Evolutionary conservation across 495 filamentous ascomycete genomes (phyloP).

Genomic region (Aspergillus nanangensis): DNA sequence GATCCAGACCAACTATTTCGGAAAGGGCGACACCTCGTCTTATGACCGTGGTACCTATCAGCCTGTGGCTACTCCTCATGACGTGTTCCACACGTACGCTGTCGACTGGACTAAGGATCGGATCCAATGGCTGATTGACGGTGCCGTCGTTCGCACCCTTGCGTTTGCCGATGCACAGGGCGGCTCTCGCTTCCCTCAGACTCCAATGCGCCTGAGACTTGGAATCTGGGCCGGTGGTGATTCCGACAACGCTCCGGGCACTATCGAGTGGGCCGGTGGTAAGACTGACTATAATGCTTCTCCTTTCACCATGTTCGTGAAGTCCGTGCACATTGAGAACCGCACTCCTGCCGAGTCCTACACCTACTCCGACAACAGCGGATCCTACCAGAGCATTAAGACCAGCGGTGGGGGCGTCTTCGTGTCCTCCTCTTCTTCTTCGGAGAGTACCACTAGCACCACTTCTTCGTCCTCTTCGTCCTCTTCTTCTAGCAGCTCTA

Average conservation of each 20-base stretch:
- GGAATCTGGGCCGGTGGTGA: conserved; percentile 84
- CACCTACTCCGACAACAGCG: conserved; percentile 34
- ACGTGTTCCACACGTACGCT: conserved; percentile 73
- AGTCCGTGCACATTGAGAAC: conserved; percentile 36
- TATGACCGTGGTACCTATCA: conserved; percentile 71
- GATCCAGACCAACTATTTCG: conserved; percentile 92
- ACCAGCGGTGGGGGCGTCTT: conserved; percentile 7
- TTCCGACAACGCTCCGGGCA: conserved; percentile 52
- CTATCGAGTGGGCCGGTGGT: conserved; percentile 70
- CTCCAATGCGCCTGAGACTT: conserved; percentile 78
- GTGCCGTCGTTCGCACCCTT: conserved; percentile 66
- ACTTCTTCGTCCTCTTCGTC: conserved; percentile 7
- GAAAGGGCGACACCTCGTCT: conserved; percentile 74
- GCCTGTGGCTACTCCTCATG: conserved; percentile 58
- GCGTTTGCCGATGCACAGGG: conserved; percentile 52
- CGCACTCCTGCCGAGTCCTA: conserved; percentile 32
- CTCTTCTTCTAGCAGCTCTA: conserved; percentile 4
- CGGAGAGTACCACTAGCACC: conserved; percentile 5
- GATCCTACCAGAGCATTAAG: conserved; percentile 33
- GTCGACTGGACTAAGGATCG: conserved; percentile 74
- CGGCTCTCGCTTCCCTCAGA: conserved; percentile 80
- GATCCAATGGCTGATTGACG: conserved; percentile 78
- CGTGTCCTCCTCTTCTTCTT: conserved; percentile 4
- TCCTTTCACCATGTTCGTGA: conserved; percentile 69
- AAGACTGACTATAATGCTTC: conserved; percentile 59